Evolutionary conservation across 441 rosid genomes (phyloP), one percentile per base, ranked within the genome.

Genomic region (Croton laevigatus): DNA sequence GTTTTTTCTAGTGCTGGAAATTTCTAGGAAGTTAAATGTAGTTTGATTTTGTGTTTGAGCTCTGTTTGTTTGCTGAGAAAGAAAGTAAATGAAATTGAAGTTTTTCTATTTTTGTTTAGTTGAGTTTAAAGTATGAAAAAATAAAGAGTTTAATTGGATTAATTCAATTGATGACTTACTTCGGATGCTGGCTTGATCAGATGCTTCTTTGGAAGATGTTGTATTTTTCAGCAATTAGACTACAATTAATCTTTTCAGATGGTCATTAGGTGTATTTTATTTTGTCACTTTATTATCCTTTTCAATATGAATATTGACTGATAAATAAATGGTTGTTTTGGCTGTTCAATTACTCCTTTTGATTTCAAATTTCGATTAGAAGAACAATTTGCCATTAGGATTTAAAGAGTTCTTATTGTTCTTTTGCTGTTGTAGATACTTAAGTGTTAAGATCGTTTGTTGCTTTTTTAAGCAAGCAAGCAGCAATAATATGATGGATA

Each of bases 61-160:
- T 60, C 63, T 74, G 73, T 75, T 79, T 76, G 68, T 75, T 71
- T 81, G 52, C 74, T 49, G 36, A 44, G 74, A 73, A 76, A 73
- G 48, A 6, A 3, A 53, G 46, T 32, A 32, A 49, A 48, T 19
- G 11, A 20, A 23, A 44, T 17, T 71, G 8, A 36, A 6, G 7
- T n/a, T 57, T 59, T 0, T 52, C 12, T 62, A 27, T 27, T 5
- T 22, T 48, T 27, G 22, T 37, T 49, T 38, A n/a, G 32, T 55
- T 75, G n/a, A 32, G 34, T 59, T 27, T 40, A 5, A 42, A 14
- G 19, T 11, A 46, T 19, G 0, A 55, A 38, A 38, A 67, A 9
- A 40, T 4, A 19, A 11, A n/a, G 17, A 64, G 68, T 16, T 64
- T 23, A 3, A 10, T 48, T 71, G 46, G 45, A n/a, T 42, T 23